phyloP scores from a whole-genome alignment of 129 eudicot species.

The Helianthus annuus region DNA sequence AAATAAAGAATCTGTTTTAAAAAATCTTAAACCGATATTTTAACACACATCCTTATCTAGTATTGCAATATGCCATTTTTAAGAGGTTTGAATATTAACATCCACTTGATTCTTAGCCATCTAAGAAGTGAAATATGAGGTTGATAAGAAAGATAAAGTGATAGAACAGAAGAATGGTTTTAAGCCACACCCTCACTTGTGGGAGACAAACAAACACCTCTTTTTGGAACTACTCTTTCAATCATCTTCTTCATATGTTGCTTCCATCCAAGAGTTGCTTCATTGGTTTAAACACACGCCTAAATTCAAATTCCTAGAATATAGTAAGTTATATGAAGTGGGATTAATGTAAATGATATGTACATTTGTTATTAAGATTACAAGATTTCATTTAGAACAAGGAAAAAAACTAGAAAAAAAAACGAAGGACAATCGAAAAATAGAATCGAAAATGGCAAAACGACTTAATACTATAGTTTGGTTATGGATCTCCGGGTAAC shows the following conservation, averaged over 20 bases:
- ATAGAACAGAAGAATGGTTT: slow-evolving; percentile 40
- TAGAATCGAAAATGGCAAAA: too few species aligned
- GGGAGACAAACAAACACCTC: slow-evolving; percentile 37
- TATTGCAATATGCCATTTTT: background rate
- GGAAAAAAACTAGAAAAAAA: too few species aligned
- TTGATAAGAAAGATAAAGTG: slow-evolving; percentile 58
- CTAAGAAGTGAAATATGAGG: slow-evolving; percentile 42
- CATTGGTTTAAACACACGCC: background rate
- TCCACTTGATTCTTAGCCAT: slow-evolving; percentile 40
- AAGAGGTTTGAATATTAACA: slow-evolving; percentile 10
- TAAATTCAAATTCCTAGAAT: background rate
- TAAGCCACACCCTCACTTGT: slow-evolving; percentile 58
- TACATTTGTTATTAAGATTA: too few species aligned
- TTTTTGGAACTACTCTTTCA: slow-evolving; percentile 28
- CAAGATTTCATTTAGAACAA: too few species aligned
- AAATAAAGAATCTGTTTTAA: background rate
- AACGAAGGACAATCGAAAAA: too few species aligned
- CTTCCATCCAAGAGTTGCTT: background rate
- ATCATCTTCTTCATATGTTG: slow-evolving; percentile 10
- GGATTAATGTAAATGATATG: background rate
- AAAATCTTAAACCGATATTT: background rate
- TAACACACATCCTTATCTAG: background rate
- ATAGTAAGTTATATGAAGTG: background rate
- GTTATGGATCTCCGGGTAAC: too few species aligned
- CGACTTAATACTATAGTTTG: too few species aligned